A percentile compares a stretch with the other conserved stretches of the same genome.
Evolutionary conservation across 2,329 filamentous ascomycete species (phyloP).

Genomic region (Botrytis deweyae): DNA sequence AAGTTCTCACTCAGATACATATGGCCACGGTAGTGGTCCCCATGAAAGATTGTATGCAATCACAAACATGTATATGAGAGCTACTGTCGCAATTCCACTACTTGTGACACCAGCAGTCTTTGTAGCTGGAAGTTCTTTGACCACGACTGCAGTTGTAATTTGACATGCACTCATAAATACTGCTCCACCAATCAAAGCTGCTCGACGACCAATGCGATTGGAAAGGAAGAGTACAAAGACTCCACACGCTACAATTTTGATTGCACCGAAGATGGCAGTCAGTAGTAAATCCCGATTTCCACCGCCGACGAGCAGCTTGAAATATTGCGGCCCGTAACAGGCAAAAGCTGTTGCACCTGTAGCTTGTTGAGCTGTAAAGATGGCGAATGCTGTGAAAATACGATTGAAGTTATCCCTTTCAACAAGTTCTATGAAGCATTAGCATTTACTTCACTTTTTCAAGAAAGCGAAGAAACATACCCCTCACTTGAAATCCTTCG

Average conservation of each 20-base stretch:
- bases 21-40: not conserved
- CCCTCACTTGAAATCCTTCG: slow-evolving; percentile 41
- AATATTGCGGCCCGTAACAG: slow-evolving; percentile 54
- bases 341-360: slow-evolving; percentile 52
- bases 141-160: not conserved
- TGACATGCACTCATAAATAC: not conserved
- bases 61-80: not conserved
- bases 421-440: slow-evolving; percentile 19
- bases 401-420: slow-evolving; percentile 30
- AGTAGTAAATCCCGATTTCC: slow-evolving; percentile 49
- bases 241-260: slow-evolving; percentile 51
- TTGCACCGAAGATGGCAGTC: slow-evolving; percentile 53
- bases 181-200: slow-evolving; percentile 40
- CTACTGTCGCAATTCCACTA: not conserved
- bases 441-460: not conserved
- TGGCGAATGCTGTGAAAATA: slow-evolving; percentile 25
- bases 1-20: not conserved
- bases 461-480: not conserved
- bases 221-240: slow-evolving; percentile 54
- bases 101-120: not conserved
- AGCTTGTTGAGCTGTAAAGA: slow-evolving; percentile 42
- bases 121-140: not conserved
- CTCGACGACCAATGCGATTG: slow-evolving; percentile 47
- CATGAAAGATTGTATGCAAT: not conserved
- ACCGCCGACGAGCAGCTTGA: slow-evolving; percentile 48